phyloP scores from a whole-genome alignment of 805 yeast species.

The Clavispora carvajalis region DNA sequence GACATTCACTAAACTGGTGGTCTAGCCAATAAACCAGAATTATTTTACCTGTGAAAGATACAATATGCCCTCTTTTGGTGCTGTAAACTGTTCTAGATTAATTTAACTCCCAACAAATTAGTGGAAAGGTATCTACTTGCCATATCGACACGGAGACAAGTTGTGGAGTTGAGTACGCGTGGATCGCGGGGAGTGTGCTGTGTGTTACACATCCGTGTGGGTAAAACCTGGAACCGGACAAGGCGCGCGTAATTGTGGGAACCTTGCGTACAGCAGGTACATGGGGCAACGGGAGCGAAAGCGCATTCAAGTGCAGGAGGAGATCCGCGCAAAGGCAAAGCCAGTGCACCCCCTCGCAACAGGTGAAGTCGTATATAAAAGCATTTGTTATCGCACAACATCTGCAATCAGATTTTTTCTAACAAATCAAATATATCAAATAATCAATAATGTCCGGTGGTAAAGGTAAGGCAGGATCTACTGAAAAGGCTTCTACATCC shows the following conservation, averaged over 20 bases:
- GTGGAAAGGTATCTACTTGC: not conserved
- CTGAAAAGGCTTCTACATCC: slow-evolving; percentile 45
- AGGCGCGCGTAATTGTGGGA: slow-evolving; percentile 14
- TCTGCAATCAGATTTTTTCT: slow-evolving; percentile 1
- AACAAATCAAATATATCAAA: slow-evolving; percentile 5
- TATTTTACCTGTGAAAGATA: no score
- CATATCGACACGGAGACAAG: not conserved
- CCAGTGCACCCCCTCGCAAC: slow-evolving; percentile 5
- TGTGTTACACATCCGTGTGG: slow-evolving; percentile 2
- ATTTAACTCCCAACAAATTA: not conserved
- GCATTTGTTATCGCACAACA: slow-evolving; percentile 7
- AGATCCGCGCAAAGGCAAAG: slow-evolving; percentile 2
- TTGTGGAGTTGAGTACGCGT: not conserved
- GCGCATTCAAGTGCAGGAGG: slow-evolving; percentile 8
- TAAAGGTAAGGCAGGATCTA: slow-evolving; percentile 39
- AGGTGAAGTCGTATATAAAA: slow-evolving; percentile 5
- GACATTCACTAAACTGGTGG: no score
- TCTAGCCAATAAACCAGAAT: no score
- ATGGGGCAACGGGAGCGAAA: slow-evolving; percentile 9
- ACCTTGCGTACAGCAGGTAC: slow-evolving; percentile 9
- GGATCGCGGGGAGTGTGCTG: slow-evolving; percentile 2
- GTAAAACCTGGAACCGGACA: slow-evolving; percentile 7
- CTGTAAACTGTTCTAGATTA: no score
- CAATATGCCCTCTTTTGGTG: no score
- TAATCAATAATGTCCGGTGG: slow-evolving; percentile 19